These are phyloP conservation scores for Gyromitra esculenta DNA, from an alignment of 2,329 filamentous ascomycete species.

Conservation along the genomic window DNA sequence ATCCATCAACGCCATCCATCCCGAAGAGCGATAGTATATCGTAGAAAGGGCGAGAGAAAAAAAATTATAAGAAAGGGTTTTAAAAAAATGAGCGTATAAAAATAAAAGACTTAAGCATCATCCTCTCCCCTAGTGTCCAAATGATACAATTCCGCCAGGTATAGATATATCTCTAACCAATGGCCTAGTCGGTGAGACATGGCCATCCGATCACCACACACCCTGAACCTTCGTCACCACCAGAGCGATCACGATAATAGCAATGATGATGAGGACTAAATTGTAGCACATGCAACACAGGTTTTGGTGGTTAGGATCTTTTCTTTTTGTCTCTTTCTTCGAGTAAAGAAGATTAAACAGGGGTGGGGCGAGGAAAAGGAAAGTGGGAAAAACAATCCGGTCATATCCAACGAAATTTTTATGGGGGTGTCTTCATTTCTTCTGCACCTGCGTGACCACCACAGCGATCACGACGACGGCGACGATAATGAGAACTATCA, in stretches of 20 bases:
- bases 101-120: constrained; percentile 22
- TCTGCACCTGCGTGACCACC: constrained; percentile 53
- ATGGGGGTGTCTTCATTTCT: constrained; percentile 49
- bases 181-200: neutral
- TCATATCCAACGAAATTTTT: constrained; percentile 29
- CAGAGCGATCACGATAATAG: constrained; percentile 83
- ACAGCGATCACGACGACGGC: constrained; percentile 53
- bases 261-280: constrained; percentile 66
- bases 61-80: constrained; percentile 69
- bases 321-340: constrained; percentile 16
- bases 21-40: constrained; percentile 8
- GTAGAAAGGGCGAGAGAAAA: constrained; percentile 62
- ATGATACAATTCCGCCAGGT: constrained; percentile 37
- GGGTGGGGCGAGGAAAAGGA: neutral
- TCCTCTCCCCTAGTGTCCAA: constrained; percentile 2
- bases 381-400: constrained; percentile 3
- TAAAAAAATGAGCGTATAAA: constrained; percentile 36
- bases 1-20: constrained; percentile 19
- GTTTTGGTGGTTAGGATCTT: constrained; percentile 43
- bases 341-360: neutral
- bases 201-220: constrained; percentile 43
- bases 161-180: constrained; percentile 32
- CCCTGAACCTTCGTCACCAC: constrained; percentile 58
- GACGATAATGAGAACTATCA: constrained; percentile 55
- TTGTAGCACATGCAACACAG: constrained; percentile 21